Base-by-base conservation (phyloP, 2,329 filamentous ascomycete species). In the Ophiocordyceps unilateralis region DNA sequence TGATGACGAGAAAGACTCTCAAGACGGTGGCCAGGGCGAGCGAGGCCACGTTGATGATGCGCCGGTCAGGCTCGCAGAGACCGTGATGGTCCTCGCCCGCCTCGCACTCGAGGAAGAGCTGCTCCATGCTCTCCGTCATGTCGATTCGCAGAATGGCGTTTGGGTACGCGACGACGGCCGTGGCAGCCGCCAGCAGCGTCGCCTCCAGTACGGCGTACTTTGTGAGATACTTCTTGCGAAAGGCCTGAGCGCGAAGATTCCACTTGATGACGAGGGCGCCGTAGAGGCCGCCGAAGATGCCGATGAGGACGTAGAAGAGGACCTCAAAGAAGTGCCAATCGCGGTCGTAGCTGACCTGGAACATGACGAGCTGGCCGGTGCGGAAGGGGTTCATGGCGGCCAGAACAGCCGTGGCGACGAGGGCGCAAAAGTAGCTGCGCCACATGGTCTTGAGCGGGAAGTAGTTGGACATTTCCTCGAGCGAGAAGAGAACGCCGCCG, bases 41-140 rank as follows among this genome's bases (percentile, higher is more conserved):
- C 0, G 86, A 89, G 15, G 83, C 54, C 7, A 95, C 76, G 64
- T 93, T 93, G 43, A 70, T 68, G 69, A 80, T 81, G 21, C 87
- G 77, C 51, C 83, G 81, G 42, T 83, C 68, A 4, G 70, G 58
- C 58, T 95, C 83, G 70, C 91, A 98, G 15, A 98, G 74, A 6
- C 83, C 83, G 48, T 93, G 77, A 51, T 94, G 95, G 55, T 89
- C 85, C 57, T 93, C 83, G 19, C 72, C 80, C 5, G 83, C 86
- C 55, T 93, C 85, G 52, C 91, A 98, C 57, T 98, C 91, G 14
- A 83, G 72, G 59, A 98, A 98, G 11, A 98, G 66, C 48, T 95
- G 93, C 58, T 96, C 88, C 91, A 98, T 96, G 66, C 87, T 94
- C 65, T 96, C 89, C 0, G 91, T 95, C 91, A 98, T 96, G 62